These are phyloP conservation scores for Dianthus caryophyllus DNA, from an alignment of 148 eudicot species.

Conservation along the genomic window DNA sequence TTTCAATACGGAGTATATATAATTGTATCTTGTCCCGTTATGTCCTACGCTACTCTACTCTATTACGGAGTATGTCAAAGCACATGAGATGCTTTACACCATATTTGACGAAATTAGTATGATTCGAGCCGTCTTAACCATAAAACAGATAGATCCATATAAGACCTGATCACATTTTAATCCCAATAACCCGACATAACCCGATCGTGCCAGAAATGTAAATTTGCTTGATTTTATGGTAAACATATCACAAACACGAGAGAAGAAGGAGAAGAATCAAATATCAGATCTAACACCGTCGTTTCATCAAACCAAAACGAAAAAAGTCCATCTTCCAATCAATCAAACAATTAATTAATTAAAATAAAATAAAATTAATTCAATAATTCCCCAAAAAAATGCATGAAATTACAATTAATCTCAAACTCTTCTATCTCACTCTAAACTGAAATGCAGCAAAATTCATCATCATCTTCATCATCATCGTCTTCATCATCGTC, in stretches of 20 bases:
- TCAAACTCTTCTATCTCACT: conserved; percentile 9
- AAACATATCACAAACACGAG: not conserved
- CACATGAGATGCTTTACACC: too few relatives aligned
- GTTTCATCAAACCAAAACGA: not conserved
- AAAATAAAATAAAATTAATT: not conserved
- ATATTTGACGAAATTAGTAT: too few relatives aligned
- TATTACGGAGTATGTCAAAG: too few relatives aligned
- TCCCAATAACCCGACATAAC: too few relatives aligned
- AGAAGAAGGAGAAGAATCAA: not conserved
- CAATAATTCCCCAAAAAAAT: not conserved
- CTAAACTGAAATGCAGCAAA: conserved; percentile 61
- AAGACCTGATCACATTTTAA: too few relatives aligned
- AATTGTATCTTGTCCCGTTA: too few relatives aligned
- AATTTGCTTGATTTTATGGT: too few relatives aligned
- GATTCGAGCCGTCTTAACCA: too few relatives aligned
- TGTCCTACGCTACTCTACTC: too few relatives aligned
- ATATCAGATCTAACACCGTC: not conserved
- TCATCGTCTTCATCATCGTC: conserved; percentile 22
- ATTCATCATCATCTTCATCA: conserved; percentile 16
- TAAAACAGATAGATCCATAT: too few relatives aligned
- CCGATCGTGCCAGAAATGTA: too few relatives aligned
- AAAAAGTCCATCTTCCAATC: not conserved
- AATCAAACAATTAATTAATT: not conserved
- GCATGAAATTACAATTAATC: conserved; percentile 10
- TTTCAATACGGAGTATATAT: too few relatives aligned